Percentiles rank a stretch among this genome's conserved stretches.
Conservation (phyloP, 2,329 filamentous ascomycete species). For the Herpotrichia juniperi region DNA sequence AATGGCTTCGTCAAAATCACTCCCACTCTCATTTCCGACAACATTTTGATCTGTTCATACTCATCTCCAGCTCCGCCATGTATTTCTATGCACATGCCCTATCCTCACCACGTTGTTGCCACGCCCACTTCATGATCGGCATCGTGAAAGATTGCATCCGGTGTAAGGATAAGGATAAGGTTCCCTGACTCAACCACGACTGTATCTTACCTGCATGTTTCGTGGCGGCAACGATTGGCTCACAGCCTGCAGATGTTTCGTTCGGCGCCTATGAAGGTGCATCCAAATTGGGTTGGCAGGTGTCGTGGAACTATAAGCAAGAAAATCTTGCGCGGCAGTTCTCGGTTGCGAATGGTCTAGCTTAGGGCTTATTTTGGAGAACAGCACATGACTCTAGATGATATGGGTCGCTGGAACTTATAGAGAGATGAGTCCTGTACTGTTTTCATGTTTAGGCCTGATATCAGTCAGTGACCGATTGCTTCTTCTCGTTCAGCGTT, state of each 20-base stretch:
- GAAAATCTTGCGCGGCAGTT: conserved; percentile 17
- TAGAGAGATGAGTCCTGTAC: not conserved
- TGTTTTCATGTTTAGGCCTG: not conserved
- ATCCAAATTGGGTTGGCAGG: conserved; percentile 12
- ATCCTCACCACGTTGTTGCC: too few relatives aligned
- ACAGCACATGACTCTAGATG: not conserved
- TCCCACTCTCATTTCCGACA: too few relatives aligned
- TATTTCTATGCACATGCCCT: too few relatives aligned
- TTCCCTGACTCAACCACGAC: too few relatives aligned
- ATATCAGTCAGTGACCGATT: conserved; percentile 7
- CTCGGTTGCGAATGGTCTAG: conserved; percentile 10
- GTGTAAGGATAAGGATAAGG: conserved; percentile 12
- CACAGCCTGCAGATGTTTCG: conserved; percentile 23
- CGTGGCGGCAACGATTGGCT: conserved; percentile 22
- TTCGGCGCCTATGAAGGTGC: conserved; percentile 13
- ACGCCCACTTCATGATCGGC: conserved; percentile 6
- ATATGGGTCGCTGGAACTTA: not conserved
- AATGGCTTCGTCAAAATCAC: too few relatives aligned
- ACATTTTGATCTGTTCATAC: too few relatives aligned
- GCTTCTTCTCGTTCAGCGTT: not conserved
- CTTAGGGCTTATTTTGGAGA: conserved; percentile 11
- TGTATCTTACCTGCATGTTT: conserved; percentile 14
- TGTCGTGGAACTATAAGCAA: conserved; percentile 22
- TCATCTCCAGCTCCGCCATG: too few relatives aligned
- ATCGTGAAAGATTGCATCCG: not conserved